Percentiles rank a stretch among this genome's conserved stretches.
Conservation (phyloP, 2,329 filamentous ascomycete species). For the Decorospora gaudefroyi region DNA sequence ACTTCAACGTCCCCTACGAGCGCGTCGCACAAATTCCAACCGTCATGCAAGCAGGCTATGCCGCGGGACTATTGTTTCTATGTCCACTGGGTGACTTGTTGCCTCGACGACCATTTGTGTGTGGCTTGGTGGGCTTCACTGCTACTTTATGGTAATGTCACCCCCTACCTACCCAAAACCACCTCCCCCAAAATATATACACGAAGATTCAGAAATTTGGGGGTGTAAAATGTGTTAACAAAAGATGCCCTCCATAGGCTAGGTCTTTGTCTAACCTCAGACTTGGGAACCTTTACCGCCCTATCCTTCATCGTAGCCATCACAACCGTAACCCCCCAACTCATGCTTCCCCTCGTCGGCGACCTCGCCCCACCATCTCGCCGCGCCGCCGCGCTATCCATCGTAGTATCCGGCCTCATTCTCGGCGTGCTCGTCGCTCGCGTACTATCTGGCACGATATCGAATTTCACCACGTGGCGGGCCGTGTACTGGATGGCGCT, state of each 20-base stretch:
- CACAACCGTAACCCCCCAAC: constrained; percentile 75
- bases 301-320: constrained; percentile 75
- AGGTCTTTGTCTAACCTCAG: constrained; percentile 69
- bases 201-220: neutral
- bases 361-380: constrained; percentile 73
- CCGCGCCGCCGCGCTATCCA: constrained; percentile 70
- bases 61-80: constrained; percentile 71
- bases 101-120: constrained; percentile 69
- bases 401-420: constrained; percentile 75
- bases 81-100: constrained; percentile 76
- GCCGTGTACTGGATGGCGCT: constrained; percentile 79
- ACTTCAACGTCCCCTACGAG: constrained; percentile 73
- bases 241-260: constrained; percentile 47
- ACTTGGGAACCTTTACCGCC: constrained; percentile 67
- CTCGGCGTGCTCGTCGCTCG: constrained; percentile 77
- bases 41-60: constrained; percentile 79
- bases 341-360: constrained; percentile 79
- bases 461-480: constrained; percentile 75
- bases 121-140: constrained; percentile 69
- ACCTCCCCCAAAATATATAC: too few relatives aligned
- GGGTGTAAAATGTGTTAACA: neutral
- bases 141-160: constrained; percentile 65
- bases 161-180: neutral
- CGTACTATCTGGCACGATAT: constrained; percentile 73
- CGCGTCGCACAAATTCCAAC: constrained; percentile 71